phyloP scores from a whole-genome alignment of 305 asterid species.

The Solanum hybrid region DNA sequence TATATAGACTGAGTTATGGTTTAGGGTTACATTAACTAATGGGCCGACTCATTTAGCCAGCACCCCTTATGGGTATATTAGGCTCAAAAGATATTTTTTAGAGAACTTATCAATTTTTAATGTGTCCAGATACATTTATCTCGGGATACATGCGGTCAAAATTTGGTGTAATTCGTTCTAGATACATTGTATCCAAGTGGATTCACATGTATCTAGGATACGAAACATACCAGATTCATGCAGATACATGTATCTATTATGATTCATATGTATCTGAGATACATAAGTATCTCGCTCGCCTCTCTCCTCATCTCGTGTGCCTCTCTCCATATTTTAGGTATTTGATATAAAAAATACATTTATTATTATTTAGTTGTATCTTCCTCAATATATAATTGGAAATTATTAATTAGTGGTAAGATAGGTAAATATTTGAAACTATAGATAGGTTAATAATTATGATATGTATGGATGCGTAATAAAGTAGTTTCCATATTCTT shows the following conservation, averaged over 20 bases:
- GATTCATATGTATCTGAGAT: not conserved
- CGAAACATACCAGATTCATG: too few species aligned
- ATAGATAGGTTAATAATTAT: not conserved
- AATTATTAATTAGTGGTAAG: too few species aligned
- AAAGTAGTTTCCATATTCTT: not conserved
- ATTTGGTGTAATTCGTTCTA: too few species aligned
- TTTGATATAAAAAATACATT: not conserved
- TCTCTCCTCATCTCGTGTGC: not conserved
- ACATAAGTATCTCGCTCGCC: not conserved
- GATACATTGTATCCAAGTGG: not conserved
- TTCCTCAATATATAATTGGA: not conserved
- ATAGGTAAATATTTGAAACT: too few species aligned
- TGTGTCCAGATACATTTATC: not conserved
- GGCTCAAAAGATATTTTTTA: not conserved
- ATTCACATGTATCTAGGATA: not conserved
- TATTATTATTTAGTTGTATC: too few species aligned
- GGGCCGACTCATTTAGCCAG: not conserved
- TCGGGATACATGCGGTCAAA: not conserved
- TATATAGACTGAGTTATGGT: not conserved
- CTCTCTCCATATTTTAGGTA: not conserved
- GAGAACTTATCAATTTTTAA: not conserved
- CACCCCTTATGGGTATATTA: not conserved
- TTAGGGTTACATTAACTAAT: not conserved
- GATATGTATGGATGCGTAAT: not conserved
- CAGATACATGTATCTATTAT: not conserved